phyloP scores from a whole-genome alignment of 106 monocot species.

The Acorus calamus region DNA sequence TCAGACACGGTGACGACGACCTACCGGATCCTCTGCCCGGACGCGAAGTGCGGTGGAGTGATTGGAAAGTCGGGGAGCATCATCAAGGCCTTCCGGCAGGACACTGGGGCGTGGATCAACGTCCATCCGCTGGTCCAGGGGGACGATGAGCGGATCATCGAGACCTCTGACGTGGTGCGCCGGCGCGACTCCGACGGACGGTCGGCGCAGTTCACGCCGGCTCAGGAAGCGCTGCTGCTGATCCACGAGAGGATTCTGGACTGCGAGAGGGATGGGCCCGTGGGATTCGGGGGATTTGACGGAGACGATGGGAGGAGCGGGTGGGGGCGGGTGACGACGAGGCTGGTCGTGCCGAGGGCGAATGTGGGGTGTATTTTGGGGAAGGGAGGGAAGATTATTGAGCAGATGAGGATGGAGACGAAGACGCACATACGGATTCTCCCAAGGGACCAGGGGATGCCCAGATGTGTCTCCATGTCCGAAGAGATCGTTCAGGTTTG shows the following conservation, averaged over 20 bases:
- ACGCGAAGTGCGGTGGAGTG: slow-evolving; percentile 38
- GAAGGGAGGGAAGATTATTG: slow-evolving; percentile 94
- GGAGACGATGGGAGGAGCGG: slow-evolving; percentile 9
- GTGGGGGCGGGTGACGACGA: slow-evolving; percentile 47
- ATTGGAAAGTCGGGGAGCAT: slow-evolving; percentile 43
- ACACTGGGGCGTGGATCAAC: slow-evolving; percentile 70
- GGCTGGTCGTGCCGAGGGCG: slow-evolving; percentile 71
- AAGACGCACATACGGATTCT: slow-evolving; percentile 89
- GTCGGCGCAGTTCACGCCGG: slow-evolving; percentile 78
- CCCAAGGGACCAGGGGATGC: slow-evolving; percentile 75
- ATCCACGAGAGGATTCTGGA: slow-evolving; percentile 76
- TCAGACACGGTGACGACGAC: slow-evolving; percentile 37
- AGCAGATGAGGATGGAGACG: slow-evolving; percentile 97
- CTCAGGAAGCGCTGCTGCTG: slow-evolving; percentile 71
- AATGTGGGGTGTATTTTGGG: slow-evolving; percentile 95
- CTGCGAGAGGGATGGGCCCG: slow-evolving; percentile 26
- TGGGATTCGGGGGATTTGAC: slow-evolving; percentile 15
- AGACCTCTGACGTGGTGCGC: slow-evolving; percentile 51
- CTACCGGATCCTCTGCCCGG: slow-evolving; percentile 82
- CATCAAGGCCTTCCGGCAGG: slow-evolving; percentile 41
- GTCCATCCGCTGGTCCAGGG: slow-evolving; percentile 52
- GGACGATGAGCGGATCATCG: slow-evolving; percentile 82
- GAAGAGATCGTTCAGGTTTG: slow-evolving; percentile 93
- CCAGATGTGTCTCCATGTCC: slow-evolving; percentile 55
- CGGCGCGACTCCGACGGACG: slow-evolving; percentile 75